Evolutionary conservation across 139 green algal species (phyloP), one percentile per base, ranked within the genome.

Genomic region (Chlorella vulgaris): DNA sequence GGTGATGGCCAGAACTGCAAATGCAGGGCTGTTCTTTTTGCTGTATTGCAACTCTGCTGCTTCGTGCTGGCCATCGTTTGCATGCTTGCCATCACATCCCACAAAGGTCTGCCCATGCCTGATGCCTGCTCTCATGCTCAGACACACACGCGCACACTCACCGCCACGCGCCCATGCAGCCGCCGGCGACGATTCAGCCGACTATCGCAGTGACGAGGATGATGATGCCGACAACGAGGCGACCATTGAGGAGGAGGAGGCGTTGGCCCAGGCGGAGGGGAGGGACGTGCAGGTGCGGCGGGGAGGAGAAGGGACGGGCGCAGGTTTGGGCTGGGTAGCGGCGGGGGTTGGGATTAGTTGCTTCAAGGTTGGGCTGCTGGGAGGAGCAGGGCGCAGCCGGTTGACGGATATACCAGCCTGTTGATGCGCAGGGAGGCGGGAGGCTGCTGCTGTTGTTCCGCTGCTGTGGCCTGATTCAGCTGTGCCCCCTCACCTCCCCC

Each of bases 201-300:
- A 87, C 28, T 87, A 87, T 39, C 15, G 39, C 22, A 78, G 69
- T 13, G 81, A 60, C 26, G 69, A 74, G 26, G 79, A 88, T n/a
- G 80, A 78, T 50, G 85, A 74, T 0, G 86, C 74, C 22, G 91
- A 94, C 68, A 91, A 96, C 42, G 93, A 94, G 86, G 81, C 55
- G 26, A 96, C 92, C 3, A 83, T 96, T 51, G 92, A 96, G 55
- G 93, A 94, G 77, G 91, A 96, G 74, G 92, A 92, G 78, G 65
- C 43, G 35, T 62, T 93, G 76, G 88, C 84, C 29, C 70, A 60
- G 2, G 80, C 80, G 38, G 92, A 92, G 33, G 87, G 86, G 4
- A 33, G 33, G 18, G 36, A 79, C 22, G 43, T 62, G 28, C 66
- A 81, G 77, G 83, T 78, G 62, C n/a, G n/a, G n/a, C n/a, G n/a